These are phyloP conservation scores for Furcasterigmium furcatum DNA, from an alignment of 2,329 filamentous ascomycete genomes.

Conservation along the genomic window DNA sequence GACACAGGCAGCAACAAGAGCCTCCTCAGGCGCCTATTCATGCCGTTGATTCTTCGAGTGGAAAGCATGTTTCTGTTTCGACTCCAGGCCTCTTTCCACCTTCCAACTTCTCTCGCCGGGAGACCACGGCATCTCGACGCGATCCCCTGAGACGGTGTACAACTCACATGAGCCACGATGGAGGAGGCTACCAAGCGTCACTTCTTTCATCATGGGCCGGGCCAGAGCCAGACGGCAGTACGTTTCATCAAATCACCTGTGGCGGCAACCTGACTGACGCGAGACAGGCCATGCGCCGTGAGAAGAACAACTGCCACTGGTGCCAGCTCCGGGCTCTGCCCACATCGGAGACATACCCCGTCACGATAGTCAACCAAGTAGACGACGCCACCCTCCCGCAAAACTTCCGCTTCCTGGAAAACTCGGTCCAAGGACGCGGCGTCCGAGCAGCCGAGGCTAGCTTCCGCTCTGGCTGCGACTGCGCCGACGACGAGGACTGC, in stretches of 20 bases:
- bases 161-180: slow-evolving; percentile 27
- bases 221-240: slow-evolving; percentile 8
- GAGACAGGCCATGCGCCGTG: slow-evolving; percentile 28
- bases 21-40: no score
- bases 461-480: slow-evolving; percentile 69
- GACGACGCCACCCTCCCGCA: slow-evolving; percentile 55
- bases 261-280: slow-evolving; percentile 4
- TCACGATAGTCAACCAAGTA: slow-evolving; percentile 62
- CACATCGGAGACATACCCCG: slow-evolving; percentile 43
- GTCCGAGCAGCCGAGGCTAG: slow-evolving; percentile 57
- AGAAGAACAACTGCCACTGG: slow-evolving; percentile 51
- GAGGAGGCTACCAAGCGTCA: slow-evolving; percentile 41
- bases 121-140: no score
- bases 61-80: no score
- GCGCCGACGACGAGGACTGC: slow-evolving; percentile 58
- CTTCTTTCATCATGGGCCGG: slow-evolving; percentile 44
- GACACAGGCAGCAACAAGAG: no score
- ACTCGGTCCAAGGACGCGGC: slow-evolving; percentile 55
- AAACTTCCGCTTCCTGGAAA: slow-evolving; percentile 66
- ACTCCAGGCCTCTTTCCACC: not conserved
- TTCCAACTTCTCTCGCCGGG: no score
- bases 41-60: no score
- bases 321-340: slow-evolving; percentile 57
- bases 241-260: slow-evolving; percentile 1
- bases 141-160: not conserved